phyloP scores from a whole-genome alignment of 768 basidiomycete genomes.

The Hericium erinaceus region DNA sequence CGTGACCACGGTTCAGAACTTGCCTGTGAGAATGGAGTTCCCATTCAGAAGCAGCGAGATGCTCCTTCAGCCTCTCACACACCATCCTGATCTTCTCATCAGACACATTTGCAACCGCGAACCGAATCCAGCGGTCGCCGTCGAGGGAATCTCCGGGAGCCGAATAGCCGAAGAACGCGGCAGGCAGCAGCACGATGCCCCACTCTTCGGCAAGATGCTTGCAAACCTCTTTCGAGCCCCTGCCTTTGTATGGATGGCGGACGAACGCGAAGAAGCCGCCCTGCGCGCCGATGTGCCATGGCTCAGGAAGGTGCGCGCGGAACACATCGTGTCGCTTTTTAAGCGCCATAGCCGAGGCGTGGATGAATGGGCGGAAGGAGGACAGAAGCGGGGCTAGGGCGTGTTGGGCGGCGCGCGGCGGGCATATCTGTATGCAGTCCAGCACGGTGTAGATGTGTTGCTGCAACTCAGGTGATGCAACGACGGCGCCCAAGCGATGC shows the following conservation, averaged over 20 bases:
- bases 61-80: constrained; percentile 41
- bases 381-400: constrained; percentile 52
- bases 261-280: constrained; percentile 81
- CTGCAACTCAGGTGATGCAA: constrained; percentile 49
- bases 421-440: constrained; percentile 75
- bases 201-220: constrained; percentile 46
- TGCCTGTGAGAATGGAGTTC: constrained; percentile 14
- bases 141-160: constrained; percentile 23
- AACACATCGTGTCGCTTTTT: constrained; percentile 49
- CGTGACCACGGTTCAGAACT: no score
- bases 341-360: constrained; percentile 38
- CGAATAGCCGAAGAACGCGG: constrained; percentile 42
- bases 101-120: constrained; percentile 75
- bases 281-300: constrained; percentile 55
- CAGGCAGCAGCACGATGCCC: constrained; percentile 63
- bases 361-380: constrained; percentile 43
- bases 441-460: constrained; percentile 48
- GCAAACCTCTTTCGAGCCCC: constrained; percentile 45
- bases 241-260: constrained; percentile 44
- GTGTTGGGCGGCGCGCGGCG: constrained; percentile 63
- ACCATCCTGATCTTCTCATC: constrained; percentile 47
- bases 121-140: constrained; percentile 59
- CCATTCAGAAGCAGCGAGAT: constrained; percentile 30
- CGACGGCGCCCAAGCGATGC: constrained; percentile 67
- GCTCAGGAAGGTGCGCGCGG: constrained; percentile 31